Base-by-base conservation (phyloP, 139 green algal species). In the Monoraphidium neglectum region DNA sequence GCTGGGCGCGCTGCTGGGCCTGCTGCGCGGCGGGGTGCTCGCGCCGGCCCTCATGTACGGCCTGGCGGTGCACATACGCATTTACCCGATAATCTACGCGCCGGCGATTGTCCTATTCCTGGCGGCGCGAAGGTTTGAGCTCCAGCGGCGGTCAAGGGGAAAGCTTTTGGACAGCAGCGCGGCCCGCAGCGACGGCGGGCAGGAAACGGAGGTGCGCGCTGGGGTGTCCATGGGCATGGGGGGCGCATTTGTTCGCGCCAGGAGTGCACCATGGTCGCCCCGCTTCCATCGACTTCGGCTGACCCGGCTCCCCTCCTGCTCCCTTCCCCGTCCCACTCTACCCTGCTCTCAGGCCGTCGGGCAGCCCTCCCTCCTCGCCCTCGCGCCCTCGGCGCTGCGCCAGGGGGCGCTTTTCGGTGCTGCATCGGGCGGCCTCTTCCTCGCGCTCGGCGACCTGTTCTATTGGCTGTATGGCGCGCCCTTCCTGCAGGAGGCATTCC, bases 11-110 rank as follows among this genome's bases (percentile, higher is more conserved):
- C 83, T 98, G 71, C 47, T 78, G 37, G 21, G 84, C 35, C 75
- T 95, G 53, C 32, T 78, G 53, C n/a, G 74, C 16, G 74, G 56
- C 15, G 46, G 36, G 56, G 68, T 82, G 37, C 26, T 71, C 10
- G 46, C 33, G 10, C 83, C 78, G 13, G 91, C 60, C 6, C 35
- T 88, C 23, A 33, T 93, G 66, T 98, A 93, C 62, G 95, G 94
- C 2, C 64, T 98, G 43, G 87, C 89, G 33, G 95, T 98, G 54
- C 95, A 99, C 77, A 91, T 95, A 69, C 84, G 95, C 1, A 80
- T 99, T 18, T 99, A 95, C 78, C 95, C 95, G 3, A 87, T 97
- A 43, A 94, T 98, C 63, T 98, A 95, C 71, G 86, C 83, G 12
- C 89, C 96, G 2, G 77, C 88, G 13, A 79, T 94, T 3, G 74